A percentile compares a stretch with the other conserved stretches of the same genome.
Evolutionary conservation across 495 filamentous ascomycete genomes (phyloP).

Genomic region (Neurospora sp.): DNA sequence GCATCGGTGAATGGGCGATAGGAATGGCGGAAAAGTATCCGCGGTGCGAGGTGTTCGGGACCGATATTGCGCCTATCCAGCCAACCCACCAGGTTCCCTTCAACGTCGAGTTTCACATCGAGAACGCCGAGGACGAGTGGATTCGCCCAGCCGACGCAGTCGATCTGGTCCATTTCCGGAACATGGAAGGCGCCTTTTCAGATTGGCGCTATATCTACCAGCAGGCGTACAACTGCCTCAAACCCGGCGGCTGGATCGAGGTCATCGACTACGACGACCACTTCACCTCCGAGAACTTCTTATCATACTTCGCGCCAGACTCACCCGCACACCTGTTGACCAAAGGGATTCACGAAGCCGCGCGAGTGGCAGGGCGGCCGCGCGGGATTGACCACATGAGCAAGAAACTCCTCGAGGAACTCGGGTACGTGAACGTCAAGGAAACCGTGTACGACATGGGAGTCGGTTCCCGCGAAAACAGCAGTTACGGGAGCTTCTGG

Average conservation of each 20-base stretch:
- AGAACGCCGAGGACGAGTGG: conserved; percentile 54
- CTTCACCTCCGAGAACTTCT: conserved; percentile 24
- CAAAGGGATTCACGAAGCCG: conserved; percentile 31
- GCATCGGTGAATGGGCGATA: conserved; percentile 66
- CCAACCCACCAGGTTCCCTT: conserved; percentile 42
- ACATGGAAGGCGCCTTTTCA: conserved; percentile 51
- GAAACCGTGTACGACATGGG: conserved; percentile 48
- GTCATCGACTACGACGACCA: conserved; percentile 44
- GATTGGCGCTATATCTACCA: conserved; percentile 53
- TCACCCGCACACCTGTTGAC: conserved; percentile 26
- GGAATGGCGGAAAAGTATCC: conserved; percentile 57
- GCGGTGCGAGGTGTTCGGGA: conserved; percentile 53
- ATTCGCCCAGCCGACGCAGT: conserved; percentile 45
- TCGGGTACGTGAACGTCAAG: conserved; percentile 53
- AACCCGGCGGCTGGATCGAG: conserved; percentile 58
- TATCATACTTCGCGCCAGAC: conserved; percentile 28
- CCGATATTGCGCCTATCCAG: conserved; percentile 54
- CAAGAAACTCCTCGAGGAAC: conserved; percentile 36
- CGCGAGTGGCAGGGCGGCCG: conserved; percentile 32
- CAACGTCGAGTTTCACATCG: conserved; percentile 62
- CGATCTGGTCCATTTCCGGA: conserved; percentile 57
- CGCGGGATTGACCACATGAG: conserved; percentile 47
- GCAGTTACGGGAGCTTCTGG: conserved; percentile 53
- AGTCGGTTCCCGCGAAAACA: conserved; percentile 43
- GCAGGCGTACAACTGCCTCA: conserved; percentile 49